Percentiles rank a stretch among this genome's conserved stretches.
Evolutionary conservation across 2,329 filamentous ascomycete genomes (phyloP).

Genomic region (Teratosphaeria epicoccoides): DNA sequence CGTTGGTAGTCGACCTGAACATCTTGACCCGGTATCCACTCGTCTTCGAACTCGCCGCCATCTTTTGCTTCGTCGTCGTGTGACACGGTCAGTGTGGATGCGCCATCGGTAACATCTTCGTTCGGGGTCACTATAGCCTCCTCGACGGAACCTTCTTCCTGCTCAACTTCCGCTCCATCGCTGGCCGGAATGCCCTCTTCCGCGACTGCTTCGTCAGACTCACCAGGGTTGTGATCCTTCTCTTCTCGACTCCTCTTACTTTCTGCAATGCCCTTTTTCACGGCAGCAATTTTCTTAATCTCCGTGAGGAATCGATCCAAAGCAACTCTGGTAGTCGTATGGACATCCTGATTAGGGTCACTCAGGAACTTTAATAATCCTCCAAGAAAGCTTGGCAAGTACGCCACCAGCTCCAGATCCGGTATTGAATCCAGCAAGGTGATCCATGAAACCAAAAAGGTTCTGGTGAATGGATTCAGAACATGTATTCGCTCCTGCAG

Average conservation of each 20-base stretch:
- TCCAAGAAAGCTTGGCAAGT: conserved; percentile 80
- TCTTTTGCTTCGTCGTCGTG: conserved; percentile 41
- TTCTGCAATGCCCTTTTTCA: conserved; percentile 86
- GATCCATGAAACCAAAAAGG: conserved; percentile 93
- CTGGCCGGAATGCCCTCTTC: conserved; percentile 5
- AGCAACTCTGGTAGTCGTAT: conserved; percentile 78
- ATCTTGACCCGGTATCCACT: conserved; percentile 96
- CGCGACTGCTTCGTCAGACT: conserved; percentile 8
- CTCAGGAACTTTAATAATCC: conserved; percentile 86
- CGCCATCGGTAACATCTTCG: conserved; percentile 27
- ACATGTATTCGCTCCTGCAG: conserved; percentile 91
- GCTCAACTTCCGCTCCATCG: conserved; percentile 3
- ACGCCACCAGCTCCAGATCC: conserved; percentile 86
- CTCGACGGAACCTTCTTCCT: neutral
- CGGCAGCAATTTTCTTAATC: conserved; percentile 84
- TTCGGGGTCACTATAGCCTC: neutral
- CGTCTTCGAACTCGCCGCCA: conserved; percentile 57
- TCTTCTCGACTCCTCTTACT: conserved; percentile 59
- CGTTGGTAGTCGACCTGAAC: conserved; percentile 87
- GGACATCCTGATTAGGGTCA: conserved; percentile 86
- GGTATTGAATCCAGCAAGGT: conserved; percentile 91
- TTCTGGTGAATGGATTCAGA: conserved; percentile 86
- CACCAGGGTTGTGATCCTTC: conserved; percentile 16
- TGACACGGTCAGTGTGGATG: conserved; percentile 20
- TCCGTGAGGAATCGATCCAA: conserved; percentile 84